Evolutionary conservation across 495 filamentous ascomycete species (phyloP).

Genomic region (Penicillium desertorum): DNA sequence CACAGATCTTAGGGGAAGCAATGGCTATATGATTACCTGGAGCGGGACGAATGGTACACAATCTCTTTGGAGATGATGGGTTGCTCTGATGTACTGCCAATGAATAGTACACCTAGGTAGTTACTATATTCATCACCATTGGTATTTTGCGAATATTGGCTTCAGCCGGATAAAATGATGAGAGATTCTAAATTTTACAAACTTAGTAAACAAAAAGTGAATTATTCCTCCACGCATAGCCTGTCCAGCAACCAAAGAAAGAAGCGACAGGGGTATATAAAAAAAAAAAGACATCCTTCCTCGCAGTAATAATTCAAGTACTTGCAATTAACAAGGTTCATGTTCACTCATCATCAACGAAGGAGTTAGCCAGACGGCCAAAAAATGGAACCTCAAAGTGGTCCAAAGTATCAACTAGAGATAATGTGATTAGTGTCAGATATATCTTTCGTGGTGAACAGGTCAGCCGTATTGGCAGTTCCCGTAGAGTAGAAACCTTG

Average conservation of each 20-base stretch:
- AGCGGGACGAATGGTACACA: background rate
- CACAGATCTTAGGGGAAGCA: background rate
- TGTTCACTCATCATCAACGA: slow-evolving; percentile 83
- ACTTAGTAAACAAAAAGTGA: background rate
- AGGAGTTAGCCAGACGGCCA: slow-evolving; percentile 71
- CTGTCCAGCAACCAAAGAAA: background rate
- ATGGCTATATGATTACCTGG: background rate
- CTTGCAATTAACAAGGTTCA: slow-evolving; percentile 10
- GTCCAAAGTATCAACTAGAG: slow-evolving; percentile 78
- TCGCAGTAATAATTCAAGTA: slow-evolving; percentile 17
- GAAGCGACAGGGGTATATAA: slow-evolving; percentile 25
- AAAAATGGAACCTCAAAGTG: slow-evolving; percentile 91
- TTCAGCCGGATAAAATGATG: background rate
- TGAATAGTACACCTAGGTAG: background rate
- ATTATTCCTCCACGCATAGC: slow-evolving; percentile 9
- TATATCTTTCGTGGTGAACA: too few relatives aligned
- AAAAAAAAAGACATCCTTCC: slow-evolving; percentile 15
- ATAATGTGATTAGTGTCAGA: slow-evolving; percentile 5
- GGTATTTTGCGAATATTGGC: background rate
- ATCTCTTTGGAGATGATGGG: background rate
- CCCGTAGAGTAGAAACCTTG: background rate
- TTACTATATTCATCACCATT: background rate
- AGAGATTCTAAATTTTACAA: background rate
- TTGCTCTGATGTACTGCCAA: background rate
- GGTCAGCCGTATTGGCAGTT: background rate